phyloP scores from a whole-genome alignment of 164 flowering plant species.

The Annona cherimola region DNA sequence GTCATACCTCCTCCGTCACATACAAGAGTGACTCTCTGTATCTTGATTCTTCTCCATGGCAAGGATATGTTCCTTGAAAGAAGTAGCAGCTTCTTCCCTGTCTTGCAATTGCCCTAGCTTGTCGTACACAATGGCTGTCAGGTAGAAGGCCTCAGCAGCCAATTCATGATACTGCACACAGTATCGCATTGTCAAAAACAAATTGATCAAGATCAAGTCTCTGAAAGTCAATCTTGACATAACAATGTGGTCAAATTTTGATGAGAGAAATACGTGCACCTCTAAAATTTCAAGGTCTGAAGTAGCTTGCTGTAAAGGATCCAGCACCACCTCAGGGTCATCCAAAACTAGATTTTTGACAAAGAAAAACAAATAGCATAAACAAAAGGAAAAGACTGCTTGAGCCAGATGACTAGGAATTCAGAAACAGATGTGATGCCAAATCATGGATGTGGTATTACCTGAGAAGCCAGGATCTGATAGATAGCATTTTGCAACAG shows the following conservation, averaged over 20 bases:
- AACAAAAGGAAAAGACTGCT: neutral
- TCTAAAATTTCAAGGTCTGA: slow-evolving; percentile 73
- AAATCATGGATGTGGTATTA: slow-evolving; percentile 14
- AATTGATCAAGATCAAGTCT: neutral
- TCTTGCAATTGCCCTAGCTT: slow-evolving; percentile 50
- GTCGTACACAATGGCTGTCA: slow-evolving; percentile 67
- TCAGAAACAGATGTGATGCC: neutral
- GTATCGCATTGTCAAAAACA: neutral
- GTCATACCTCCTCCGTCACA: neutral
- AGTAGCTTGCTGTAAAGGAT: slow-evolving; percentile 73
- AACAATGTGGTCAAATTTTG: neutral
- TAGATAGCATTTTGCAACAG: slow-evolving; percentile 83
- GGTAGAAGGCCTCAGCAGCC: slow-evolving; percentile 91
- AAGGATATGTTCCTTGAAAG: slow-evolving; percentile 55
- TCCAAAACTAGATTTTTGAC: slow-evolving; percentile 39
- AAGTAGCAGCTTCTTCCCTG: slow-evolving; percentile 83
- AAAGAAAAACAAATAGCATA: neutral
- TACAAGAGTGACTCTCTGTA: slow-evolving; percentile 23
- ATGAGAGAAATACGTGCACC: slow-evolving; percentile 34
- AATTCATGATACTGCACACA: slow-evolving; percentile 74
- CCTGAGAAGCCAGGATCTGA: slow-evolving; percentile 80
- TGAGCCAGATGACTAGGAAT: neutral
- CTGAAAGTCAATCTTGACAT: neutral
- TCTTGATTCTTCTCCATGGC: slow-evolving; percentile 56
- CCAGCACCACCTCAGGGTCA: slow-evolving; percentile 60